Conservation (phyloP, 2,329 filamentous ascomycete species). For the Dactylellina cionopaga region DNA sequence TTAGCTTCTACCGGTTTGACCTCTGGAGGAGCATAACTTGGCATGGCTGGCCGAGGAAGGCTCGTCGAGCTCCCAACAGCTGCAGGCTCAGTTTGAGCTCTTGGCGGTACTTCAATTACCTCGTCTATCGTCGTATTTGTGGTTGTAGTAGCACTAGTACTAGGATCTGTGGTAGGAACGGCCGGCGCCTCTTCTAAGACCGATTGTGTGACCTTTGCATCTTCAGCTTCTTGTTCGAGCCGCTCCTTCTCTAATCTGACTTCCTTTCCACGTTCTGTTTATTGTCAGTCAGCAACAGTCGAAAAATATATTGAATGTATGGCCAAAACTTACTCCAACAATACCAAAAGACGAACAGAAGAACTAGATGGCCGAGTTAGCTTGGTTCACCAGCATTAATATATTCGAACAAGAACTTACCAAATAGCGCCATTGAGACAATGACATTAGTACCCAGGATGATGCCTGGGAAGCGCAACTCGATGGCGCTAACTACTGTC, state of each 20-base stretch:
- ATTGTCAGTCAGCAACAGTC: neutral
- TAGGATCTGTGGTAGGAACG: slow-evolving; percentile 34
- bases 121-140: slow-evolving; percentile 44
- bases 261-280: slow-evolving; percentile 80
- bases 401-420: slow-evolving; percentile 67
- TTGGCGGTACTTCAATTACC: slow-evolving; percentile 19
- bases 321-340: slow-evolving; percentile 72
- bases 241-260: slow-evolving; percentile 74
- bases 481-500: slow-evolving; percentile 89
- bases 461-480: slow-evolving; percentile 87
- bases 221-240: slow-evolving; percentile 25
- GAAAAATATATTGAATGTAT: neutral
- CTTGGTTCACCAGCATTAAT: neutral
- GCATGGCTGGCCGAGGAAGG: no score
- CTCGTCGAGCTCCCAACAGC: no score
- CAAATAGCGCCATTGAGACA: slow-evolving; percentile 86
- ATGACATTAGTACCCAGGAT: slow-evolving; percentile 85
- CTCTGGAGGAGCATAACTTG: neutral
- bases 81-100: neutral
- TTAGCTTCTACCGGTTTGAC: neutral
- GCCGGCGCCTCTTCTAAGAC: slow-evolving; percentile 36
- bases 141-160: slow-evolving; percentile 42
- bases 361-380: slow-evolving; percentile 66
- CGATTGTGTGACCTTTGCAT: slow-evolving; percentile 13
- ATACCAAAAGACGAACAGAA: slow-evolving; percentile 96